These are phyloP conservation scores for Fraxinus velutina DNA, from an alignment of 305 asterid species.

Conservation along the genomic window DNA sequence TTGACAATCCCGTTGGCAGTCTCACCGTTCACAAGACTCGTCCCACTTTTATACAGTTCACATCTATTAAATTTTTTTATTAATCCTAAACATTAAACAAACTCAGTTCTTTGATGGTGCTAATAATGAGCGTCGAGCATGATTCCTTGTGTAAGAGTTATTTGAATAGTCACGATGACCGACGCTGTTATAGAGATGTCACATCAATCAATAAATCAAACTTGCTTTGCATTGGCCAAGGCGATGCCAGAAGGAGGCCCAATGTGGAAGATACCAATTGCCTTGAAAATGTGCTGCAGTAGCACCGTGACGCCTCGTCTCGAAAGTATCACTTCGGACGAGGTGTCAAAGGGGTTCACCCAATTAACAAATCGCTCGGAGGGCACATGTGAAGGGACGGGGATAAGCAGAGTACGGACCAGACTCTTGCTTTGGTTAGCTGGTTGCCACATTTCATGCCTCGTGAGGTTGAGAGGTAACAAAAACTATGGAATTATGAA, in stretches of 20 bases:
- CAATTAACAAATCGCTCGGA: background rate
- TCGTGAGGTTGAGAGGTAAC: background rate
- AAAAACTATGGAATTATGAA: conserved; percentile 31
- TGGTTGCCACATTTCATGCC: background rate
- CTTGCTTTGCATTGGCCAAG: background rate
- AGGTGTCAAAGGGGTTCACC: background rate
- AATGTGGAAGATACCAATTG: background rate
- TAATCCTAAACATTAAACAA: background rate
- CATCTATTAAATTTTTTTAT: background rate
- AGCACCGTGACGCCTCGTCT: background rate
- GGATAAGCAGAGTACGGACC: background rate
- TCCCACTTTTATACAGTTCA: background rate
- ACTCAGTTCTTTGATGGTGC: background rate
- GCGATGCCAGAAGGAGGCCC: background rate
- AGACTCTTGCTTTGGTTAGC: background rate
- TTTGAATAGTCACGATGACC: background rate
- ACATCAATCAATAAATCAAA: background rate
- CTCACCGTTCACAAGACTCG: background rate
- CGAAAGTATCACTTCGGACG: background rate
- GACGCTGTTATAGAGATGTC: background rate
- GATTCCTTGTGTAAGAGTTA: background rate
- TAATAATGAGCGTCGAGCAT: background rate
- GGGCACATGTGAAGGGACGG: background rate
- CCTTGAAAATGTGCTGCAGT: background rate
- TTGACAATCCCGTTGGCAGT: background rate